These are phyloP conservation scores for Mycena venus DNA, from an alignment of 768 basidiomycete species.

Conservation along the genomic window DNA sequence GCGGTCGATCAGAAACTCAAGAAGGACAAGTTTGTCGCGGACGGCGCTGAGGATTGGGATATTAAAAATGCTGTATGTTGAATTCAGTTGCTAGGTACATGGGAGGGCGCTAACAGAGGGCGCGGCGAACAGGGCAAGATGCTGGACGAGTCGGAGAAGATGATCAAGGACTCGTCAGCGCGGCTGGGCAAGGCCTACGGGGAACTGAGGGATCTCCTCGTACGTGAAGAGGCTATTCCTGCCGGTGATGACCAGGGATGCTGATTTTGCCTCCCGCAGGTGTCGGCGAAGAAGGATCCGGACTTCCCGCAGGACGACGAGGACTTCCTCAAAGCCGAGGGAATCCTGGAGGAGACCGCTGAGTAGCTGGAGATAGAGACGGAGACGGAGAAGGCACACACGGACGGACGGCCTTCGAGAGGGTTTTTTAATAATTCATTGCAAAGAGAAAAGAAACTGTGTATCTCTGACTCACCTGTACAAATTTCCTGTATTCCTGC, in stretches of 20 bases:
- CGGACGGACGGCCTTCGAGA: constrained; percentile 5
- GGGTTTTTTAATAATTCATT: not conserved
- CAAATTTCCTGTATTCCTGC: constrained; percentile 2
- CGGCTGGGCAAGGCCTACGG: constrained; percentile 73
- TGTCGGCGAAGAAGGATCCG: constrained; percentile 57
- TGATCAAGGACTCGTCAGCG: constrained; percentile 77
- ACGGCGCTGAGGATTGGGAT: constrained; percentile 81
- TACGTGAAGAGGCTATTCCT: constrained; percentile 55
- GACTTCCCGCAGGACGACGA: constrained; percentile 57
- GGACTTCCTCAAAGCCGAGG: constrained; percentile 70
- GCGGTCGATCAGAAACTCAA: constrained; percentile 67
- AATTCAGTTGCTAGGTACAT: constrained; percentile 22
- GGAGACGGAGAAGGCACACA: not conserved
- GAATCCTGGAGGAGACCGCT: constrained; percentile 65
- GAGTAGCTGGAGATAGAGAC: constrained; percentile 45
- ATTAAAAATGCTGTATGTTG: constrained; percentile 78
- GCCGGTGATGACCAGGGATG: not conserved
- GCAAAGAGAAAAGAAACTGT: not conserved
- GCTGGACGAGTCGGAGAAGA: constrained; percentile 83
- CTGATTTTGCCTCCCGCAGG: constrained; percentile 45
- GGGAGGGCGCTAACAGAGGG: not conserved
- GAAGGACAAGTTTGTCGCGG: constrained; percentile 72
- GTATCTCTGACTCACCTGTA: constrained; percentile 29
- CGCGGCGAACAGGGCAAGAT: constrained; percentile 47
- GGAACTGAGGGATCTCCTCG: constrained; percentile 77